These are phyloP conservation scores for Zygoascus tannicola DNA, from an alignment of 805 yeast genomes.

Conservation along the genomic window DNA sequence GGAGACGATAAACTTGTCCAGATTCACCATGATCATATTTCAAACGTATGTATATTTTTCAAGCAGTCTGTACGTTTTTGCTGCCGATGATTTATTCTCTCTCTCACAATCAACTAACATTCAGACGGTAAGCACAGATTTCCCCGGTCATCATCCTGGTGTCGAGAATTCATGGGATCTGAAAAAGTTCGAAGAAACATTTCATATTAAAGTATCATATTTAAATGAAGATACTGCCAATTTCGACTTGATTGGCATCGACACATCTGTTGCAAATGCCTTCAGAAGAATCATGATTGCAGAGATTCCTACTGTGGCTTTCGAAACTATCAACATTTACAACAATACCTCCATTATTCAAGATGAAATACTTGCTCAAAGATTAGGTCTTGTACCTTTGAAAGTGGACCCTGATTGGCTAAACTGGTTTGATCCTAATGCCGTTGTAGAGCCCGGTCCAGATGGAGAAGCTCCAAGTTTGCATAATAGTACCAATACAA, in stretches of 20 bases:
- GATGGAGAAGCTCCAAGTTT: conserved; percentile 6
- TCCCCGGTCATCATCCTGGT: conserved; percentile 71
- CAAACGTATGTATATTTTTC: conserved; percentile 51
- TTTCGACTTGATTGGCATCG: conserved; percentile 79
- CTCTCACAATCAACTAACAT: not conserved
- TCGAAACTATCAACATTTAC: conserved; percentile 82
- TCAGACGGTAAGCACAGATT: conserved; percentile 67
- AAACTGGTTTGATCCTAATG: conserved; percentile 50
- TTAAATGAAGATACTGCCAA: conserved; percentile 57
- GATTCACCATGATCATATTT: conserved; percentile 82
- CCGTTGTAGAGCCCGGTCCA: conserved; percentile 7
- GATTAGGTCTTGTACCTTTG: conserved; percentile 88
- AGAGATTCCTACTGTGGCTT: conserved; percentile 93
- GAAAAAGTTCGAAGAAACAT: conserved; percentile 61
- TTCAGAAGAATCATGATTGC: conserved; percentile 95
- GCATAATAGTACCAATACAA: conserved; percentile 81
- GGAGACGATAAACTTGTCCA: conserved; percentile 51
- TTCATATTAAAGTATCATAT: conserved; percentile 54
- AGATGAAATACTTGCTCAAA: conserved; percentile 92
- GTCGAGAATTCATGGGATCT: conserved; percentile 74
- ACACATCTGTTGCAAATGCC: conserved; percentile 91
- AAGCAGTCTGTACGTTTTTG: too few species aligned
- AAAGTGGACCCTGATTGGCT: conserved; percentile 84
- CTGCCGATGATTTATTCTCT: too few species aligned
- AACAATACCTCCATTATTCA: conserved; percentile 95